Base-by-base conservation (phyloP, 1,284 basidiomycete genomes). In the Phaffia rhodozyma region DNA sequence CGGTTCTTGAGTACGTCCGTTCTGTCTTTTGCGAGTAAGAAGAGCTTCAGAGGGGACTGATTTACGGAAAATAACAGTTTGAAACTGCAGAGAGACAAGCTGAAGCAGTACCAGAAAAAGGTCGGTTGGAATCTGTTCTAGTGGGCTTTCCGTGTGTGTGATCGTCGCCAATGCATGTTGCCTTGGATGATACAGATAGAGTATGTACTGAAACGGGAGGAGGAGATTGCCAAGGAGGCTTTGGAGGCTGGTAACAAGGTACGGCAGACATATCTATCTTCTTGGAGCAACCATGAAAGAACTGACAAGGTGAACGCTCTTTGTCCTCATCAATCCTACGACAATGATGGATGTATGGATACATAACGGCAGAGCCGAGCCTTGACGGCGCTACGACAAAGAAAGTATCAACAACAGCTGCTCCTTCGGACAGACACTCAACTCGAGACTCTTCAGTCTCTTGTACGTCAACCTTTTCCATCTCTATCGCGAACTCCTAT, bases 91-190 rank as follows among this genome's bases (percentile, higher is more conserved):
- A 82, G 96, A 54, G 96, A 98, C 76, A 94, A 93, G 74, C 79
- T 98, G 67, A 87, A 83, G 74, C 91, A 93, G 74, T 98, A 97
- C 72, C 92, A 94, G 82, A 90, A 86, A 78, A 86, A 87, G 81
- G 94, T 90, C 67, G 50, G 81, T 67, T 61, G 30, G 11, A 4
- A 5, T n/a, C 25, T 11, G 2, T 27, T 29, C 3, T 49, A 32
- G 29, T n/a, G 16, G 20, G 27, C 20, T n/a, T 6, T 16, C 6
- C 16, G 18, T 13, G 4, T 3, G 30, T 29, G 43, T 32, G 5
- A 38, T 7, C 25, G 18, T 43, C 32, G 18, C 23, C 53, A 61
- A 54, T 34, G n/a, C 38, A 60, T 58, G 43, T 18, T 54, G 13
- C 25, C 2, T 61, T 6, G 6, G 23, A 43, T 20, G 6, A 23